phyloP scores from a whole-genome alignment of 2,329 filamentous ascomycete species.

The Elsinoe necatrix region DNA sequence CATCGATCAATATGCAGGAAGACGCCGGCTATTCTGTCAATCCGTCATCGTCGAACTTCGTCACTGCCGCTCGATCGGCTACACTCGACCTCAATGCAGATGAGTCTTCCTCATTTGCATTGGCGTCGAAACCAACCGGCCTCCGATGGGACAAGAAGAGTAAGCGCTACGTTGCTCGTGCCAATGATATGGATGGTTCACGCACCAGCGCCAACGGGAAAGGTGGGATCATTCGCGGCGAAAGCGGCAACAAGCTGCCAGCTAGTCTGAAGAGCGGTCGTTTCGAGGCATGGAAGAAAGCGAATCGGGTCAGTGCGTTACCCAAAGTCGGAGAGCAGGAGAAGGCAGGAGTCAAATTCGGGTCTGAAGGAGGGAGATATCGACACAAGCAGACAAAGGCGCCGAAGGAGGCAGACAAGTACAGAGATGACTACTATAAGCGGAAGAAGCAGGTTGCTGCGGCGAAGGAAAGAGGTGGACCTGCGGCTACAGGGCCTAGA shows the following conservation, averaged over 20 bases:
- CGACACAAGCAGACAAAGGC: constrained; percentile 81
- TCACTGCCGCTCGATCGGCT: constrained; percentile 74
- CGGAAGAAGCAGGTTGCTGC: constrained; percentile 84
- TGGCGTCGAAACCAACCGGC: constrained; percentile 56
- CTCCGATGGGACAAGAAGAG: constrained; percentile 97
- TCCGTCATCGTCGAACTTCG: constrained; percentile 69
- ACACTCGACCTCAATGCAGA: constrained; percentile 93
- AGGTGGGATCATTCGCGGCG: constrained; percentile 68
- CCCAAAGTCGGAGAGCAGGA: constrained; percentile 80
- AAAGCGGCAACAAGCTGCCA: constrained; percentile 92
- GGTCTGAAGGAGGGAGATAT: constrained; percentile 49
- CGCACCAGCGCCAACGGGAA: constrained; percentile 38
- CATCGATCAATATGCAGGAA: constrained; percentile 70
- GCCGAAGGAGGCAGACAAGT: constrained; percentile 90
- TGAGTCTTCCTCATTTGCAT: constrained; percentile 73
- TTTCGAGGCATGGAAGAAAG: constrained; percentile 86
- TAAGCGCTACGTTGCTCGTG: constrained; percentile 85
- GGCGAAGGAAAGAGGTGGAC: constrained; percentile 67
- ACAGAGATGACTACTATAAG: constrained; percentile 78
- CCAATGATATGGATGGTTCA: constrained; percentile 91
- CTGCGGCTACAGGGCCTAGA: constrained; percentile 40
- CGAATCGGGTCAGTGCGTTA: constrained; percentile 69
- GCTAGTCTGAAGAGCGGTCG: constrained; percentile 87
- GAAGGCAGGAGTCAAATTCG: constrained; percentile 27
- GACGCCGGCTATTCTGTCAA: constrained; percentile 91